Evolutionary conservation across 78 protist genomes (phyloP), one percentile per base, ranked within the genome.

Genomic region (Dictyostelium citrinum): DNA sequence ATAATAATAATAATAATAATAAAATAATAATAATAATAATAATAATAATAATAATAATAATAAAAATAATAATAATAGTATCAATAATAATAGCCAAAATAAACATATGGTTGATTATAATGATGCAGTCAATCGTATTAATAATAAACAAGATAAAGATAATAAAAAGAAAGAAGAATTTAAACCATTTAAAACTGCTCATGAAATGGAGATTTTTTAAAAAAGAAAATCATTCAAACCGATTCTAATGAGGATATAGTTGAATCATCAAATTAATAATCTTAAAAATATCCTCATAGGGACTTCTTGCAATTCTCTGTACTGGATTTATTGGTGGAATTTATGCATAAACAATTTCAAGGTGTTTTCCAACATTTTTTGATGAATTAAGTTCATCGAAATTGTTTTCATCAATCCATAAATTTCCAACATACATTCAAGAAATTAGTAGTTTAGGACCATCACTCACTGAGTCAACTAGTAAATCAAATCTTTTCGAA

Each of bases 401-500:
- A 22, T 88, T 88, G 22, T 11, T 88, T n/a, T 43, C 27, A 7
- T 60, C 80, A 29, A 22, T 16, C 11, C 8, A 29, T 12, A 78
- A 78, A 10, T 33, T 88, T 5, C 17, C 72, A 24, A 46, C n/a
- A 2, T 78, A 77, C 16, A 68, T 88, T 61, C 61, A 64, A 46
- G 20, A 4, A 2, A 74, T 49, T 6, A 0, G 20, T 41, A 35
- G 5, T 10, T 27, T 14, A 4, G 14, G 4, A 10, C 55, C 39
- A 10, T 61, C 31, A 64, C 31, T 33, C 24, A 64, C 31, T 11
- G 35, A 64, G 27, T 64, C 72, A 64, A 33, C 72, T 12, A 81
- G 88, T 22, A 78, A 96, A 67, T 39, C 55, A 12, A 97, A 97
- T 83, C 14, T 9, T 14, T 64, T 31, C 27, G 98, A 97, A 64